Evolutionary conservation across 1,284 basidiomycete genomes (phyloP), one percentile per base, ranked within the genome.

Genomic region (Ceratobasidium sp.): DNA sequence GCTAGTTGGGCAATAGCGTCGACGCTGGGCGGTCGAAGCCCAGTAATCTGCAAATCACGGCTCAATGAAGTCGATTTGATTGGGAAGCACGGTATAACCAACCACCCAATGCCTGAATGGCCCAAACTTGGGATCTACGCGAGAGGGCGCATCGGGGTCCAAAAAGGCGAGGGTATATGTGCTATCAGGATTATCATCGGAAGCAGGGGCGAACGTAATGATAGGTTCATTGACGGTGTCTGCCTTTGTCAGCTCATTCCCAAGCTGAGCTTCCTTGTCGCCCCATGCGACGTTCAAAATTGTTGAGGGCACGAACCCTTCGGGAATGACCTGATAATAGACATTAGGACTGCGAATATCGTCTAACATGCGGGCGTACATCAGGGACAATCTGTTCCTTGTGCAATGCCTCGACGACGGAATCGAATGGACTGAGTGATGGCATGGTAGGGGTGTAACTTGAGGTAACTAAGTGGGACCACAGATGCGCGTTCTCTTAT

Each of bases 21-120:
- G 79, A 69, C 44, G 1, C 80, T 75, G 8, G 83, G 82, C 0
- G 82, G 75, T 69, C 82, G 83, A 56, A 87, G 73, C 8, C 86
- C 85, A 29, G 84, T 83, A n/a, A 85, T 78, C 86, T 87, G 19
- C n/a, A 23, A 39, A 9, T 19, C 19, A 16, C 16, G 42, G 14
- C 5, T 56, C 23, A 8, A 23, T 27, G 46, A 11, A 41, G 11
- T 27, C 58, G 16, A 11, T 30, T 8, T 33, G 46, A 21, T 21
- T 6, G 14, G n/a, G 54, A 29, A 33, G 33, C 19, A 42, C 64
- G 13, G 57, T n/a, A n/a, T n/a, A 7, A 79, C 84, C 73, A 71
- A 88, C 85, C 66, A 89, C 77, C 86, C 86, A 88, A 71, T 89
- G 87, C 69, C 86, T 80, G 77, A 85, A 88, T 57, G 85, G 78